Evolutionary conservation across 2,329 filamentous ascomycete genomes (phyloP), one percentile per base, ranked within the genome.

Genomic region (Alternaria incomplexa): DNA sequence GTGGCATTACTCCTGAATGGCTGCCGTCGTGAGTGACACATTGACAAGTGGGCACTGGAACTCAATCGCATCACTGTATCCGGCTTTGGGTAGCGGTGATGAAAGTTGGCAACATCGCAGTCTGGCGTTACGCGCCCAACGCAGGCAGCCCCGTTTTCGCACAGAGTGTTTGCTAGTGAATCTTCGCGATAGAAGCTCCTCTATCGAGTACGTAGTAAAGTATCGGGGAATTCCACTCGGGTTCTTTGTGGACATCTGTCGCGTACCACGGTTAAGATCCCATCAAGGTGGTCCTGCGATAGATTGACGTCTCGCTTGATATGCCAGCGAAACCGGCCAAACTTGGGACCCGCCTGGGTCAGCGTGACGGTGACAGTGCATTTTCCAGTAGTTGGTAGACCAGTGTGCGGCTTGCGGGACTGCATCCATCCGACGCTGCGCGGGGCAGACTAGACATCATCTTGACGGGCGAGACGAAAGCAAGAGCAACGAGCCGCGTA

Each of bases 231-330:
- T 36, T 40, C 20, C 48, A 52, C 17, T 44, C 32, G 17, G 28
- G 13, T 30, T 36, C 26, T 56, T 56, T 56, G 54, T 48, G 43
- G 43, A 22, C 46, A 20, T 56, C 28, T 52, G 28, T 52, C 30
- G 48, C 28, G 48, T 36, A 36, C 48, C 48, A 52, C 30, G 12
- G 36, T 44, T 13, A 44, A 15, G 22, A 54, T 44, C 36, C 51
- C 51, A 44, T 28, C 23, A 28, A 17, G 52, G 17, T 22, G 47
- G 50, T 62, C 59, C 61, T 48, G 57, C 57, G 45, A 55, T 50
- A 30, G 58, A 47, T 48, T 55, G 63, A 64, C 57, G 58, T 60
- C 45, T 61, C 55, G 61, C 57, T 54, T 53, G 55, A 54, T 45
- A 52, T 32, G 32, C 50, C 47, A 56, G 44, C 53, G 36, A 44